Evolutionary conservation across 257 asterid species (phyloP), one percentile per base, ranked within the genome.

Genomic region (Paulownia fortunei): DNA sequence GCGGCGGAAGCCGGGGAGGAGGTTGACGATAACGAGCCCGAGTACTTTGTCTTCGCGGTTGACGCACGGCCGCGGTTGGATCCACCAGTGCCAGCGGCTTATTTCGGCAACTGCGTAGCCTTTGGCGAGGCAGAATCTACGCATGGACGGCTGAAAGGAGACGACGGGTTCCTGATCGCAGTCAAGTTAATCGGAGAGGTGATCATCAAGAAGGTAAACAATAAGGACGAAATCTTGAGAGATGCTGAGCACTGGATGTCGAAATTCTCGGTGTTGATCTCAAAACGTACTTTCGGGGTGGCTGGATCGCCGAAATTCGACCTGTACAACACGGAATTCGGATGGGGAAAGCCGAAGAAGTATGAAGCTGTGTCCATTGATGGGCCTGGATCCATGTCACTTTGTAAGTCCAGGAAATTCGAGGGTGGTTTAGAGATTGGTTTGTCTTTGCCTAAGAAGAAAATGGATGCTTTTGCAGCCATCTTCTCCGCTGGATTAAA

Each of bases 301-400:
- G 81, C 87, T 23, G 89, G 89, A 6, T 86, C 87, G 69, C 86
- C 90, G 16, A 79, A 61, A 34, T 81, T 83, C 63, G 86, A 86
- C 19, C 46, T 84, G 15, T 86, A 86, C 27, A 76, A 77, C 1
- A 12, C 68, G 15, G 90, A 86, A 52, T 83, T 83, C 34, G 90
- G 90, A 44, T 81, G 87, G 90, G 89, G 88, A 2, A 79, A 55
- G 27, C 64, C 86, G 18, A 55, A n/a, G 46, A 86, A 86, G 78
- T 67, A 23, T 24, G 90, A 86, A 19, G 18, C 83, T 1, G 78
- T 79, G 16, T 71, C 88, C 75, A 82, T 86, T n/a, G 88, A 86
- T 51, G 80, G 77, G 5, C 83, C 68, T 27, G 76, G 78, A 46
- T 81, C 89, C 27, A 75, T 86, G 81, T 83, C 89, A 1, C 80